Percentiles rank a stretch among this genome's conserved stretches.
phyloP scores from a whole-genome alignment of 106 monocot genomes.

The Allium fistulosum region DNA sequence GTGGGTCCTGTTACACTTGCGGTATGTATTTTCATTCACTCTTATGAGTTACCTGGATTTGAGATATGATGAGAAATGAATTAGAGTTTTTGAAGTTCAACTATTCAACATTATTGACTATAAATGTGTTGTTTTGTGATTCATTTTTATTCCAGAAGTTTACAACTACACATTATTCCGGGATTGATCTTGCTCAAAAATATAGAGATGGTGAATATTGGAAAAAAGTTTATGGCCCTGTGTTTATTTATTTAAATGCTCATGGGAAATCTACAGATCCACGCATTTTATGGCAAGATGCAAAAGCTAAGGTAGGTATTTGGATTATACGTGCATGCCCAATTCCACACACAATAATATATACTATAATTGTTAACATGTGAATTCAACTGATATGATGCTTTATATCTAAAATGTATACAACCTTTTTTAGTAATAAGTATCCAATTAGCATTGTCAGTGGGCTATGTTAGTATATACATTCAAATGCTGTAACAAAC shows the following conservation, averaged over 20 bases:
- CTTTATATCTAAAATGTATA: too few relatives aligned
- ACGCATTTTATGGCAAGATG: slow-evolving; percentile 76
- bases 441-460: too few relatives aligned
- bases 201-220: slow-evolving; percentile 57
- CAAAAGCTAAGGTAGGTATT: slow-evolving; percentile 56
- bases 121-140: neutral
- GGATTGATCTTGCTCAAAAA: slow-evolving; percentile 37
- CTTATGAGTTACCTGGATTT: too few relatives aligned
- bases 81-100: too few relatives aligned
- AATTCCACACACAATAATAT: too few relatives aligned
- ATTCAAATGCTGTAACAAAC: too few relatives aligned
- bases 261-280: slow-evolving; percentile 26
- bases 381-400: too few relatives aligned
- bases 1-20: slow-evolving; percentile 76
- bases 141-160: slow-evolving; percentile 40
- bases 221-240: slow-evolving; percentile 73
- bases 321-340: too few relatives aligned
- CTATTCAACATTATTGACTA: neutral
- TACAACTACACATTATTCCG: slow-evolving; percentile 63
- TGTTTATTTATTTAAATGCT: slow-evolving; percentile 77
- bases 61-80: too few relatives aligned
- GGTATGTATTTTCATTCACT: slow-evolving; percentile 28
- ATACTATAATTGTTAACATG: too few relatives aligned
- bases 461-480: too few relatives aligned
- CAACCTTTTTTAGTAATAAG: too few relatives aligned